Evolutionary conservation across 2,329 filamentous ascomycete species (phyloP), one percentile per base, ranked within the genome.

Genomic region (Trichoderma afroharzianum): DNA sequence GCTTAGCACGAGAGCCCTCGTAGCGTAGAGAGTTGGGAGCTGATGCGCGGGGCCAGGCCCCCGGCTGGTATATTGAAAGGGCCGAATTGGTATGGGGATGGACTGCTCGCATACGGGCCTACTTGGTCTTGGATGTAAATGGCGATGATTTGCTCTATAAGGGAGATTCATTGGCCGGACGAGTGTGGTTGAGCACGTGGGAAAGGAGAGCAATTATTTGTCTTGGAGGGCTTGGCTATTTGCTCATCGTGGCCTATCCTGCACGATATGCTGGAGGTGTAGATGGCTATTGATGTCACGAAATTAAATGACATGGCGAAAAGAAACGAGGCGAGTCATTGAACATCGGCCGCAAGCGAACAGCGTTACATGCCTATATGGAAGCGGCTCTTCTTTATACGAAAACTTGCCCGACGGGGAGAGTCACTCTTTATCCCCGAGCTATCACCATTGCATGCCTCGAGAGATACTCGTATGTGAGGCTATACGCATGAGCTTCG

Each of bases 11-110:
- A 61, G 8, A 43, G 24, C 47, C 24, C 24, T 32, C 24, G 9
- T 36, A 53, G 67, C 8, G 43, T 30, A 62, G 7, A 62, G 15
- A 18, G 57, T 36, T 50, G 39, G 67, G 67, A 61, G 39, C 67
- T 69, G 67, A 26, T 47, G 55, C 67, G 57, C 57, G 67, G 67
- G 67, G 57, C 67, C 39, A 12, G 57, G 26, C 57, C 66, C 67
- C 67, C 39, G 57, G 39, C 39, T 18, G 28, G 18, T 62, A 69
- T 69, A 62, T 69, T 33, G 67, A 69, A 69, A 61, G 67, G 67
- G 67, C 67, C 67, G 67, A 69, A 62, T 69, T 47, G 59, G 26
- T 53, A 69, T 69, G 67, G 67, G 15, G 67, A 62, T 61, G 21
- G 57, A 32, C 43, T 36, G 55, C 67, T 62, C 36, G 57, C 57